phyloP scores from a whole-genome alignment of 257 asterid genomes.

The Capsicum chinense region DNA sequence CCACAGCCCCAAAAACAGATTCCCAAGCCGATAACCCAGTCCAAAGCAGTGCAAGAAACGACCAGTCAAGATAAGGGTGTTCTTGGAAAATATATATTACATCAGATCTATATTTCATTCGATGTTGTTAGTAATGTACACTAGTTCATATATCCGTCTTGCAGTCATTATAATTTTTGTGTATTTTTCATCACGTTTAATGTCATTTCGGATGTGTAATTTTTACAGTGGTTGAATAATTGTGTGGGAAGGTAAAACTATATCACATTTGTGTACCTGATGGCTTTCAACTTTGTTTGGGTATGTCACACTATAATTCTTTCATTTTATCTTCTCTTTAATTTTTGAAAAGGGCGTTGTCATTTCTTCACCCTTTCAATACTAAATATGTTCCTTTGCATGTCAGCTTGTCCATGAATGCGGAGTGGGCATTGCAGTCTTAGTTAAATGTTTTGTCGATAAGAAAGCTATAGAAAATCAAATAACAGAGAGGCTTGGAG shows the following conservation, averaged over 20 bases:
- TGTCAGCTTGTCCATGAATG: constrained; percentile 88
- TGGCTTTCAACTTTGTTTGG: constrained; percentile 93
- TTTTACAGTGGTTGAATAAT: constrained; percentile 89
- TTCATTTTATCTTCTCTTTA: constrained; percentile 14
- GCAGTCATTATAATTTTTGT: neutral
- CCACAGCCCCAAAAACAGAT: no score
- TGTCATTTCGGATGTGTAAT: constrained; percentile 31
- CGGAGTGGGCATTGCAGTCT: constrained; percentile 80
- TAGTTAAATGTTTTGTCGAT: constrained; percentile 86
- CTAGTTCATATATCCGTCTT: neutral
- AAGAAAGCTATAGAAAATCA: constrained; percentile 72
- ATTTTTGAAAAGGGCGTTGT: neutral
- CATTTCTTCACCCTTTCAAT: constrained; percentile 14
- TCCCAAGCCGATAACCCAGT: no score
- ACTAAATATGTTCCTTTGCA: constrained; percentile 36
- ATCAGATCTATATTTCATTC: neutral
- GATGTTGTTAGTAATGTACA: neutral
- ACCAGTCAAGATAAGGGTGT: no score
- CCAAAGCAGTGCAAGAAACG: no score
- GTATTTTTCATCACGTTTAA: constrained; percentile 9
- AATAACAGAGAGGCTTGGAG: constrained; percentile 81
- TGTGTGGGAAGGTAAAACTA: constrained; percentile 95
- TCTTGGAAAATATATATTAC: neutral
- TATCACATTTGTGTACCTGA: constrained; percentile 75
- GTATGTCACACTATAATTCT: constrained; percentile 48